Conservation (phyloP, 371 early-diverging fungal species). For the Smittium culicis region DNA sequence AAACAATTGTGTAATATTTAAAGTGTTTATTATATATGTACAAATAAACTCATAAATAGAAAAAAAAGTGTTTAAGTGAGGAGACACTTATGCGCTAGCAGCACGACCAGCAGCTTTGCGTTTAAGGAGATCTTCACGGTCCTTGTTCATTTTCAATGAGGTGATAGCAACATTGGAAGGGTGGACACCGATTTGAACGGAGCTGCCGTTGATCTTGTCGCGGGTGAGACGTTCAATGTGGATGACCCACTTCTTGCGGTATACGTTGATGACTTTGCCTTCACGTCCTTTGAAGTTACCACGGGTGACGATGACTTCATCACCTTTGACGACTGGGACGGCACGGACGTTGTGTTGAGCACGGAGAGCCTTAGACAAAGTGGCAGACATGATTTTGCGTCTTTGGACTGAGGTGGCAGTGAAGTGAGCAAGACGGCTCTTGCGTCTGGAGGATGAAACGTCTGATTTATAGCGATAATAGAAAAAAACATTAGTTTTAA, state of each 20-base stretch:
- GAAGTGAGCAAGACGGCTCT: slow-evolving; percentile 97
- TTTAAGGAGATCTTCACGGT: slow-evolving; percentile 51
- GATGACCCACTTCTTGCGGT: slow-evolving; percentile 97
- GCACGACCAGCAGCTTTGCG: slow-evolving; percentile 32
- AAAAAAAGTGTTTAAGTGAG: no score
- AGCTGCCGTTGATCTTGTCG: slow-evolving; percentile 93
- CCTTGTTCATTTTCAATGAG: slow-evolving; percentile 89
- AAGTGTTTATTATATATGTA: no score
- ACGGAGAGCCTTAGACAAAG: slow-evolving; percentile 94
- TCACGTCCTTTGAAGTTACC: slow-evolving; percentile 94
- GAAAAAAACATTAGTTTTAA: neutral
- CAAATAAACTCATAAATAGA: no score
- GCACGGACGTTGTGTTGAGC: slow-evolving; percentile 92
- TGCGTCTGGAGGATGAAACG: slow-evolving; percentile 88
- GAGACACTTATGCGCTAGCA: no score
- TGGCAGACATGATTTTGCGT: slow-evolving; percentile 90
- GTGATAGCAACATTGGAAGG: slow-evolving; percentile 96
- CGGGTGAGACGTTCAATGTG: slow-evolving; percentile 90
- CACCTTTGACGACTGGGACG: slow-evolving; percentile 92
- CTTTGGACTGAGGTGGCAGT: slow-evolving; percentile 87
- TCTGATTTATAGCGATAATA: slow-evolving; percentile 31
- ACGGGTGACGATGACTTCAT: slow-evolving; percentile 91
- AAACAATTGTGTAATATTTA: no score
- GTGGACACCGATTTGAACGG: slow-evolving; percentile 86
- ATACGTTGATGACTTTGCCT: slow-evolving; percentile 90